Base-by-base conservation (phyloP, 306 rosid genomes). In the Prosopis cineraria region DNA sequence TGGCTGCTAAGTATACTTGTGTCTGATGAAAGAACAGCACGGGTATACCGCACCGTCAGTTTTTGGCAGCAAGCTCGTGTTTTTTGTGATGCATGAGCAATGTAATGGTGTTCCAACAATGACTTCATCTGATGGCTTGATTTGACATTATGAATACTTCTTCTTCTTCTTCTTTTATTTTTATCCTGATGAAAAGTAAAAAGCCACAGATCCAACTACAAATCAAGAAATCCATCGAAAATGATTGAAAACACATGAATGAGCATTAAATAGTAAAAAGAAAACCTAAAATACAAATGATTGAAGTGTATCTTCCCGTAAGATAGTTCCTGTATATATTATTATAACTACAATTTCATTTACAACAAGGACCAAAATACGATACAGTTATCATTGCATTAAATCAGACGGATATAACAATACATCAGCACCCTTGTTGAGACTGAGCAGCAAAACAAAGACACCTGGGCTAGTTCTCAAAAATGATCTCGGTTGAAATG, bases 1-100 rank as follows among this genome's bases (percentile, higher is more conserved):
- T 88, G 87, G 86, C 68, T 80, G 73, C 58, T 20, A 58, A 66
- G 74, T 80, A 65, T 65, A 78, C 76, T 22, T 60, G 41, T 22
- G 58, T 37, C 70, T 65, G 70, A 65, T 65, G 48, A 37, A 65
- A 65, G 70, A n/a, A 36, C 48, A 37, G 70, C 37, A 68, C 59
- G 58, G 73, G 69, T 58, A 75, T 34, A 19, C 48, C 20, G 27
- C 30, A 68, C n/a, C 56, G 40, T 72, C 69, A 73, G 79, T 81
- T 68, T 73, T 78, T 75, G 76, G 47, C 75, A 73, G 44, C 58
- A 48, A 6, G 69, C 70, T 14, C 41, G 33, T 74, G 70, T 56
- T 40, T 50, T 68, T 74, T 39, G 52, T 45, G 71, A 68, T 70
- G 30, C 52, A 70, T 41, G 62, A 60, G 65, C 72, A 73, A 74